Conservation (phyloP, 2,329 filamentous ascomycete genomes). For the Penicillium sp. region DNA sequence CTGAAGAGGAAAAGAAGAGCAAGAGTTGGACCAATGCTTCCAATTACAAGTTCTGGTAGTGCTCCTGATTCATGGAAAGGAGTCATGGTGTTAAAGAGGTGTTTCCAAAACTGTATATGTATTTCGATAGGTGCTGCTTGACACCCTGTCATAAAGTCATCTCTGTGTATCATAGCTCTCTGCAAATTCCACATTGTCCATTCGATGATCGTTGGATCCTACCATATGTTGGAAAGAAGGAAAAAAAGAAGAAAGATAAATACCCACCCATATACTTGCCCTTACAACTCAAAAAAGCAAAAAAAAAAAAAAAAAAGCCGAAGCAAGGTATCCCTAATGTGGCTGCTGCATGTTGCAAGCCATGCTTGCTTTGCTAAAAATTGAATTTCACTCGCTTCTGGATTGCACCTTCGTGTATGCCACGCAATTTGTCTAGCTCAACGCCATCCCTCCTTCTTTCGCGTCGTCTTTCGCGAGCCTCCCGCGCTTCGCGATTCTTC, state of each 20-base stretch:
- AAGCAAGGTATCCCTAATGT: background rate
- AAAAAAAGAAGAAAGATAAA: background rate
- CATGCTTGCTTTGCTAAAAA: constrained; percentile 19
- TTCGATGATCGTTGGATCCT: constrained; percentile 1
- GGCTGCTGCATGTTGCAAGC: background rate
- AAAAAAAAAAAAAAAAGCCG: constrained; percentile 1
- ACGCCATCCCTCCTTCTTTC: constrained; percentile 48
- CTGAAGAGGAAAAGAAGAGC: constrained; percentile 41
- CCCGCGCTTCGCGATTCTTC: constrained; percentile 58
- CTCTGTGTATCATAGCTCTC: constrained; percentile 27
- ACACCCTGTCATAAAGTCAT: constrained; percentile 26
- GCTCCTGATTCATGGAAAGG: constrained; percentile 22
- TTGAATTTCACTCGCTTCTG: constrained; percentile 46
- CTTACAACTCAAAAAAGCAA: background rate
- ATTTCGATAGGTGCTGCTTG: constrained; percentile 17
- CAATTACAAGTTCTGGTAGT: constrained; percentile 51
- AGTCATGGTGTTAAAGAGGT: constrained; percentile 35
- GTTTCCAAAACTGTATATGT: constrained; percentile 23
- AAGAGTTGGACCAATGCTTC: constrained; percentile 46
- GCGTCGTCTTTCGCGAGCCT: constrained; percentile 57
- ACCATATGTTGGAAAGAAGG: background rate
- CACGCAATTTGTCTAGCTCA: constrained; percentile 26
- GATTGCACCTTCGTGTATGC: constrained; percentile 30
- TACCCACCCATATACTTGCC: constrained; percentile 4
- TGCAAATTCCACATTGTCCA: constrained; percentile 16